These are phyloP conservation scores for Coemansia sp. DNA, from an alignment of 192 early-diverging fungal species.

Conservation along the genomic window DNA sequence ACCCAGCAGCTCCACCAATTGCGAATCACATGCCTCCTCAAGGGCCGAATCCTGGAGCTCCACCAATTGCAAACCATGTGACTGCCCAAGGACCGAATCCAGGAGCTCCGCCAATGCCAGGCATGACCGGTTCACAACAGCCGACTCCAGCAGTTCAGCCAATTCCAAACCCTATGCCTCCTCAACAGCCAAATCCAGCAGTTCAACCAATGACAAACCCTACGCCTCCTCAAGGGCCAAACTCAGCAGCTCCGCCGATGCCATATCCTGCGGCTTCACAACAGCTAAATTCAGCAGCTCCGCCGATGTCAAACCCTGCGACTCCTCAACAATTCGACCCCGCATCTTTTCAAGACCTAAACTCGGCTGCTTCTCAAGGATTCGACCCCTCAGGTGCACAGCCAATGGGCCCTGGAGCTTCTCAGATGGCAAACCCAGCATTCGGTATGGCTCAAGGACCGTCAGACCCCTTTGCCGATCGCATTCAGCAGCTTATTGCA, in stretches of 20 bases:
- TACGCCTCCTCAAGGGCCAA: neutral
- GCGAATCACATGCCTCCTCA: neutral
- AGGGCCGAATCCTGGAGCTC: neutral
- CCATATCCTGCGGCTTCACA: neutral
- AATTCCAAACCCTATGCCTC: neutral
- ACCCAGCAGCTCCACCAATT: neutral
- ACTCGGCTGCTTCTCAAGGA: neutral
- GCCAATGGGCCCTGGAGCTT: neutral
- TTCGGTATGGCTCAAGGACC: neutral
- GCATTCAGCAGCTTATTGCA: conserved; percentile 27
- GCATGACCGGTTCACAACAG: neutral
- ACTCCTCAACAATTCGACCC: neutral
- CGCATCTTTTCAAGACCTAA: neutral
- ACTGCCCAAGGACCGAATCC: neutral
- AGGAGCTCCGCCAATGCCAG: neutral
- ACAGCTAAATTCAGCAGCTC: neutral
- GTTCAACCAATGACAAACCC: neutral
- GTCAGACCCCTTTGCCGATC: neutral
- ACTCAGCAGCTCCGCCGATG: neutral
- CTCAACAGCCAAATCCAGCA: neutral
- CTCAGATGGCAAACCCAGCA: neutral
- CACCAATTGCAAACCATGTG: neutral
- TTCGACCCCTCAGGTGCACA: neutral
- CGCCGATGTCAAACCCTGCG: neutral
- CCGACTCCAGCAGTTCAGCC: neutral